Conservation (phyloP, 2,329 filamentous ascomycete genomes). For the Colletotrichum incanum region DNA sequence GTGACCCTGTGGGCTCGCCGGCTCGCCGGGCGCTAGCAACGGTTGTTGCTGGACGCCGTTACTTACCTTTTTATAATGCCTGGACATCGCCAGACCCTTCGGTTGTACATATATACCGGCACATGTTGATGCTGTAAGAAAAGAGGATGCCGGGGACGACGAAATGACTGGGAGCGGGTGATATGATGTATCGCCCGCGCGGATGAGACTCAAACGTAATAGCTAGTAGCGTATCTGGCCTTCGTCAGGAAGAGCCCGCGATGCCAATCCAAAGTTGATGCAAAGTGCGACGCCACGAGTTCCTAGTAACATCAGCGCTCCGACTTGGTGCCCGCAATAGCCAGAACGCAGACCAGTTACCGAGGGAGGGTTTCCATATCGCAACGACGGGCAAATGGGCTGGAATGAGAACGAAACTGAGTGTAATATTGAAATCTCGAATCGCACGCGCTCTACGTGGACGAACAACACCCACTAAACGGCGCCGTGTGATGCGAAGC, state of each 20-base stretch:
- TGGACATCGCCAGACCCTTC: conserved; percentile 23
- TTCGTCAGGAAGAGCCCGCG: neutral
- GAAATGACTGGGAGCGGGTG: neutral
- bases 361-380: neutral
- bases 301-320: neutral
- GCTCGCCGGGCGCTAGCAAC: neutral
- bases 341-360: neutral
- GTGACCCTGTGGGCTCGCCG: neutral
- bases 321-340: no score
- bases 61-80: conserved; percentile 26
- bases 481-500: neutral
- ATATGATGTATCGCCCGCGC: neutral
- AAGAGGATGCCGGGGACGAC: neutral
- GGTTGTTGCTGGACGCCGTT: neutral
- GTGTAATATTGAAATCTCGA: neutral
- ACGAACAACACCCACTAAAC: neutral
- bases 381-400: neutral
- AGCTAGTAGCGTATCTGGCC: neutral
- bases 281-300: neutral
- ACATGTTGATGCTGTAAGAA: neutral
- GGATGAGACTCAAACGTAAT: neutral
- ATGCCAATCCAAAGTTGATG: neutral
- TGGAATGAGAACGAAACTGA: neutral
- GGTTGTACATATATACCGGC: conserved; percentile 27
- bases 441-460: conserved; percentile 4